A percentile compares a stretch with the other conserved stretches of the same genome.
phyloP scores from a whole-genome alignment of 1,284 basidiomycete species.

The Somion occarium region DNA sequence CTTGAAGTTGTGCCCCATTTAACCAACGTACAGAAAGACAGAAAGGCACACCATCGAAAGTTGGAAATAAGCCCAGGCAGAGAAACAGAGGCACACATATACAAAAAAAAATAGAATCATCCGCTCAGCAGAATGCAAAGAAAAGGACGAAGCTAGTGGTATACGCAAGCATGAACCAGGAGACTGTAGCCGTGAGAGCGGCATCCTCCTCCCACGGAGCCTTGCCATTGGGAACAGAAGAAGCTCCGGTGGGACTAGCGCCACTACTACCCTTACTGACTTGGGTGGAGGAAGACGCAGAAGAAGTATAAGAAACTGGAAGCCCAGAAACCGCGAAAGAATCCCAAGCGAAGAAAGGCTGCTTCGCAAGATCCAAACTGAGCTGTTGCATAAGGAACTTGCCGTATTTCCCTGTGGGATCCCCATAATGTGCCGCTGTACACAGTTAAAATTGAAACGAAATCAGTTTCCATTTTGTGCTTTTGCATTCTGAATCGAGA shows the following conservation, averaged over 20 bases:
- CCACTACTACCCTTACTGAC: not conserved
- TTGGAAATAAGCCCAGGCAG: too few species aligned
- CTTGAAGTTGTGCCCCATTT: too few species aligned
- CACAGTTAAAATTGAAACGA: not conserved
- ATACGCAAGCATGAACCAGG: not conserved
- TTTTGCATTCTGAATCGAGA: not conserved
- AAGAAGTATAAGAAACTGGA: not conserved
- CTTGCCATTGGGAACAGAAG: not conserved
- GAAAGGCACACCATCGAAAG: too few species aligned
- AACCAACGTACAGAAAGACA: too few species aligned
- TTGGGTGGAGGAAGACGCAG: not conserved
- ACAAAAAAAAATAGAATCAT: not conserved
- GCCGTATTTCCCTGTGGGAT: slow-evolving; percentile 45
- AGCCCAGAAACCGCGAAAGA: not conserved
- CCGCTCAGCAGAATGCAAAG: not conserved
- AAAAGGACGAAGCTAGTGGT: not conserved
- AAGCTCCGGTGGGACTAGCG: not conserved
- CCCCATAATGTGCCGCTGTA: slow-evolving; percentile 46
- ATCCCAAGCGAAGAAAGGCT: slow-evolving; percentile 51
- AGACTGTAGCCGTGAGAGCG: not conserved
- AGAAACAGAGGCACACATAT: too few species aligned
- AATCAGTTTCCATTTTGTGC: not conserved
- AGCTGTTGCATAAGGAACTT: slow-evolving; percentile 34
- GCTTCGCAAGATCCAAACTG: slow-evolving; percentile 33
- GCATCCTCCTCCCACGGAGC: not conserved